phyloP scores from a whole-genome alignment of 768 basidiomycete genomes.

The Boletus edulis region DNA sequence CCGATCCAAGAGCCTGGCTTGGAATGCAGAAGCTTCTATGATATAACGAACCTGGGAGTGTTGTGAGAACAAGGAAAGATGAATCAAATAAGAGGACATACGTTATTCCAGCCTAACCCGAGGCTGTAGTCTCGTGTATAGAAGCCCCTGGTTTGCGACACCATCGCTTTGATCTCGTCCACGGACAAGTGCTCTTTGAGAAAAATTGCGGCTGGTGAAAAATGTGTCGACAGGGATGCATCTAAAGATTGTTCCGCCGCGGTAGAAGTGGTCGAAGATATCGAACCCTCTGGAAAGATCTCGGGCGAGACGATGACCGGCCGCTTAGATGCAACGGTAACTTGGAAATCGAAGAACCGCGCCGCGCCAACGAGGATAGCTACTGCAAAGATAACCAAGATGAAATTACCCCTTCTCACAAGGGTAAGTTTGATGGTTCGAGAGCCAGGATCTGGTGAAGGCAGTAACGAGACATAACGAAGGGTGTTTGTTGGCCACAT shows the following conservation, averaged over 20 bases:
- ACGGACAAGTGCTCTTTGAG: conserved; percentile 21
- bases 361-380: conserved; percentile 9
- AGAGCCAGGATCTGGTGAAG: background rate
- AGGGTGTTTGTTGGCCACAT: conserved; percentile 16
- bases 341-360: conserved; percentile 10
- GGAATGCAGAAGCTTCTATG: conserved; percentile 39
- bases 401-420: conserved; percentile 6
- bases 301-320: conserved; percentile 3
- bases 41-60: conserved; percentile 40
- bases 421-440: conserved; percentile 4
- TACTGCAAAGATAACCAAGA: background rate
- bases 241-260: background rate
- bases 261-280: background rate
- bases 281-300: background rate
- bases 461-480: conserved; percentile 15
- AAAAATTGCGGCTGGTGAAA: background rate
- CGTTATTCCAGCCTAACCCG: conserved; percentile 48
- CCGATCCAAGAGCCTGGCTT: conserved; percentile 39
- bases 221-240: background rate
- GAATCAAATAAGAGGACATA: conserved; percentile 9
- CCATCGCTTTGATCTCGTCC: conserved; percentile 34
- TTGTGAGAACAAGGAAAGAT: background rate
- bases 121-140: conserved; percentile 42
- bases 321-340: conserved; percentile 1
- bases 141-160: conserved; percentile 38